Base-by-base conservation (phyloP, 495 filamentous ascomycete genomes). In the Tuber melanosporum region DNA sequence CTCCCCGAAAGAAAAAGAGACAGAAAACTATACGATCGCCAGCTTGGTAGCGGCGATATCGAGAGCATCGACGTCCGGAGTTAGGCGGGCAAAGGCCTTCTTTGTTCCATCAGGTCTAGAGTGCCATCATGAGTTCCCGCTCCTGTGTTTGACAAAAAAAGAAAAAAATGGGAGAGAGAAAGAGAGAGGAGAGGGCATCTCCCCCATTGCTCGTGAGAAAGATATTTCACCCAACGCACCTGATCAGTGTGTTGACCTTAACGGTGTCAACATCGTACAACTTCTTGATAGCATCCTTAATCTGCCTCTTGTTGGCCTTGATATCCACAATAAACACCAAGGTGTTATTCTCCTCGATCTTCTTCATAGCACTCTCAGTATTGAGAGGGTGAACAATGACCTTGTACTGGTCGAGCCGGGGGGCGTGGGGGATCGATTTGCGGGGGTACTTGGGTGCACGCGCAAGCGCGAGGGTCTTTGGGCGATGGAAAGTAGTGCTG, bases 261-360 rank as follows among this genome's bases (percentile, higher is more conserved):
- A 99, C 88, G 84, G 90, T 91, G 84, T 97, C 94, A 80, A 99
- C 94, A 87, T 98, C 95, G 86, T 99, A 99, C 81, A 98, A 90
- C 92, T 94, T 97, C 93, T 99, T 99, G 80, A 99, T 88, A 78
- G 95, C 92, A 83, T 89, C 88, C 91, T 97, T 97, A 88, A 99
- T 99, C 91, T 99, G 95, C 84, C 94, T 91, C 93, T 99, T 99
- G 89, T 99, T 99, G 84, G 93, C 90, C 92, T 98, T 97, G 85
- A 94, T 90, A 82, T 99, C 93, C 84, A 97, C 94, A 84, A 98
- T 97, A 89, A 99, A 98, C 82, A 98, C 96, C 39, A 98, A 89
- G 82, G 95, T 97, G 90, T 99, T 97, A 90, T 98, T 93, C 92
- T 98, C 95, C 91, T 98, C 96, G 80, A 98, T 97, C 92, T 97